These are phyloP conservation scores for Epichloe sibirici DNA, from an alignment of 2,329 filamentous ascomycete species.

Conservation along the genomic window DNA sequence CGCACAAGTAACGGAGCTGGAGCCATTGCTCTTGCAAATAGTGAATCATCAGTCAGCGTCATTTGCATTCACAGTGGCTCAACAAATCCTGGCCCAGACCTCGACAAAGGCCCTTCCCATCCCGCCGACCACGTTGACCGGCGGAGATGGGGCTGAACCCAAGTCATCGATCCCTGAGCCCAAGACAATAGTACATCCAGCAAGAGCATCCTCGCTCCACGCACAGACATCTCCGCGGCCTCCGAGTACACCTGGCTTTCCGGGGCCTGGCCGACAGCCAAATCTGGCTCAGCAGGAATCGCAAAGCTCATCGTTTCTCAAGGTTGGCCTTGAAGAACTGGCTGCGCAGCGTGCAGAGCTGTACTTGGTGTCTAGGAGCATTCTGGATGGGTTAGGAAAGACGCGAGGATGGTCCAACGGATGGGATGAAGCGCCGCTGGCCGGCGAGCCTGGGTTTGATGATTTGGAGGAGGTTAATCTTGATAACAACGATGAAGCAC, in stretches of 20 bases:
- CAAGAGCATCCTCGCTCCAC: constrained; percentile 49
- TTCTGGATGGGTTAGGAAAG: constrained; percentile 63
- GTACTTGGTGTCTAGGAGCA: constrained; percentile 64
- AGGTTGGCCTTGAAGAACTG: constrained; percentile 64
- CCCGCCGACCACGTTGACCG: constrained; percentile 42
- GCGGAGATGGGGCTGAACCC: constrained; percentile 39
- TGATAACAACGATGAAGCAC: constrained; percentile 28
- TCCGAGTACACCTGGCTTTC: constrained; percentile 40
- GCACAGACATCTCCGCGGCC: constrained; percentile 25
- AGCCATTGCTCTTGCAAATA: constrained; percentile 34
- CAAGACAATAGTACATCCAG: constrained; percentile 59
- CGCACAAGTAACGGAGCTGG: constrained; percentile 11
- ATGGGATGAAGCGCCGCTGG: constrained; percentile 50
- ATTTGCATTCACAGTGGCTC: constrained; percentile 64
- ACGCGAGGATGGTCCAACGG: constrained; percentile 64
- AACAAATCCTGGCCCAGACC: constrained; percentile 67
- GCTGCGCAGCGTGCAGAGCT: constrained; percentile 75
- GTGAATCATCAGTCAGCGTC: constrained; percentile 66
- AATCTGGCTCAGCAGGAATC: constrained; percentile 27
- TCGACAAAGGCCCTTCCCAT: constrained; percentile 56
- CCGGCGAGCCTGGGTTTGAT: constrained; percentile 30
- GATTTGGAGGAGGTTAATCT: constrained; percentile 48
- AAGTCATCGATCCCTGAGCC: constrained; percentile 53
- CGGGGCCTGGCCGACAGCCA: constrained; percentile 30
- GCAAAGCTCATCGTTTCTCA: constrained; percentile 37